Conservation (phyloP, 2,329 filamentous ascomycete species). For the Fusarium nelsonii region DNA sequence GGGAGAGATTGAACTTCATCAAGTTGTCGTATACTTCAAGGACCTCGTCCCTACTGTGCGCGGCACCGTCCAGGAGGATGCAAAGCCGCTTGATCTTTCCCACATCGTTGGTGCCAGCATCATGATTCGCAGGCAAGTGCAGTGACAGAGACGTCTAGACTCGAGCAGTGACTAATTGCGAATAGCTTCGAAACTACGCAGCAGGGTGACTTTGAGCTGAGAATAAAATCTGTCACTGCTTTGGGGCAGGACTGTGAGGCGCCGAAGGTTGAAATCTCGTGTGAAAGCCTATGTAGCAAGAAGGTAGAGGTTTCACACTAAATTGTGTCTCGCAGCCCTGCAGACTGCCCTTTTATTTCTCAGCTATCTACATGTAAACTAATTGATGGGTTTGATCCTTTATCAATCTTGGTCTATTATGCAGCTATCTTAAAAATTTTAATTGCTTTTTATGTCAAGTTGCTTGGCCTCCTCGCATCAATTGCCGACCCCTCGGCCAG, state of each 20-base stretch:
- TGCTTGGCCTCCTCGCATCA: too few relatives aligned
- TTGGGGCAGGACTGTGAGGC: not conserved
- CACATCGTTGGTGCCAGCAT: not conserved
- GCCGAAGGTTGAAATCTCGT: not conserved
- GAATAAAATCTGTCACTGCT: slow-evolving; percentile 1
- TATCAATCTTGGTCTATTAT: too few relatives aligned
- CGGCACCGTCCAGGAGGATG: not conserved
- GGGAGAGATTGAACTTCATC: not conserved
- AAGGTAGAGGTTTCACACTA: not conserved
- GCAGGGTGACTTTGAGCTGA: not conserved
- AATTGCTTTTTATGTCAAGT: too few relatives aligned
- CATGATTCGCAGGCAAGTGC: not conserved
- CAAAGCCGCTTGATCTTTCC: not conserved
- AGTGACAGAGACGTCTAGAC: rapidly evolving
- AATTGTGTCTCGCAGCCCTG: not conserved
- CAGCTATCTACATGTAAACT: too few relatives aligned
- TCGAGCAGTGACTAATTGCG: rapidly evolving
- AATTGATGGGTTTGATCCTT: too few relatives aligned
- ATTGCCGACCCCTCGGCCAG: too few relatives aligned
- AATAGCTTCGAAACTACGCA: not conserved
- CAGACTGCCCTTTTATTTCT: too few relatives aligned
- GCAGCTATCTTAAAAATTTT: too few relatives aligned
- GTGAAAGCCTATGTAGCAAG: not conserved
- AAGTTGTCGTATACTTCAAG: not conserved
- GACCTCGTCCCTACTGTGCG: not conserved